Percentiles rank a stretch among this genome's conserved stretches.
phyloP scores from a whole-genome alignment of 1,284 basidiomycete species.

The Lentinula novae-zelandiae region DNA sequence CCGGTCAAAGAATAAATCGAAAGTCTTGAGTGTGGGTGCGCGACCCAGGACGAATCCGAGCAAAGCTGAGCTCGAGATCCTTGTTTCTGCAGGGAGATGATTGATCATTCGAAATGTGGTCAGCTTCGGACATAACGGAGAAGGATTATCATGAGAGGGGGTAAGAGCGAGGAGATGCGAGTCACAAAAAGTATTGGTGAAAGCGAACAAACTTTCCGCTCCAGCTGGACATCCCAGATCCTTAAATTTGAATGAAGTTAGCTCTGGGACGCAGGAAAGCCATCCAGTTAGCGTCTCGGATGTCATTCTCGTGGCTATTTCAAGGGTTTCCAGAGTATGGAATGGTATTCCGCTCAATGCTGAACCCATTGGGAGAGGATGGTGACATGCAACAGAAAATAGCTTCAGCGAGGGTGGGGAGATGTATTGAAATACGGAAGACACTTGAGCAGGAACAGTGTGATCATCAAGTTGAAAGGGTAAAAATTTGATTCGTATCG shows the following conservation, averaged over 20 bases:
- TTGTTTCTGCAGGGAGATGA: not conserved
- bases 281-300: not conserved
- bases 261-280: not conserved
- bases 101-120: not conserved
- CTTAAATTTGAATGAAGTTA: not conserved
- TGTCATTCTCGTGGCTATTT: not conserved
- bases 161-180: not conserved
- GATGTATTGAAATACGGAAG: not conserved
- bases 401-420: not conserved
- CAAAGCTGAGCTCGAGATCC: not conserved
- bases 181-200: not conserved
- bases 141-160: not conserved
- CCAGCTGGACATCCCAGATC: not conserved
- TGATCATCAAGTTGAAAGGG: not conserved
- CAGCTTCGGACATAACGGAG: not conserved
- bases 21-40: not conserved
- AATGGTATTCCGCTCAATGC: not conserved
- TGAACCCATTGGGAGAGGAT: not conserved
- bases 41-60: not conserved
- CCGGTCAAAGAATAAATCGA: not conserved
- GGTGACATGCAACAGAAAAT: not conserved
- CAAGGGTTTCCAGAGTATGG: not conserved
- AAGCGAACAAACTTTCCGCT: not conserved
- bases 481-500: not conserved
- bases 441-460: not conserved